phyloP scores from a whole-genome alignment of 2,329 filamentous ascomycete genomes.

The Coccinonectria pachysandricola region DNA sequence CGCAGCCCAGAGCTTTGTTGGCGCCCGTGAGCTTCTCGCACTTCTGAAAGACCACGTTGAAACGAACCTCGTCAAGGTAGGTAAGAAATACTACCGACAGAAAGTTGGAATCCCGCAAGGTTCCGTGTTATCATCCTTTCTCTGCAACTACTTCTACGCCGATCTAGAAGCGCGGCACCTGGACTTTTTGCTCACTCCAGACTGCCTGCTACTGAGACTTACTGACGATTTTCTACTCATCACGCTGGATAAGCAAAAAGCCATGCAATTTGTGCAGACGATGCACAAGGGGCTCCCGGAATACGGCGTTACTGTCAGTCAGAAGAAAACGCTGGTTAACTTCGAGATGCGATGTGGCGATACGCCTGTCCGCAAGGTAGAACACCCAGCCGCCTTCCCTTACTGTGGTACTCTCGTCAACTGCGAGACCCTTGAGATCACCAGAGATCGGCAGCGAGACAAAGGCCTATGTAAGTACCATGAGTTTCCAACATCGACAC shows the following conservation, averaged over 20 bases:
- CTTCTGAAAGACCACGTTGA: slow-evolving; percentile 72
- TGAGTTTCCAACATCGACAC: neutral
- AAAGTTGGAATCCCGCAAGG: slow-evolving; percentile 87
- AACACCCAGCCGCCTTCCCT: slow-evolving; percentile 49
- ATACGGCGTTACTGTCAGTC: slow-evolving; percentile 72
- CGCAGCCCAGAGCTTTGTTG: slow-evolving; percentile 45
- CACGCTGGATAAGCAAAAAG: slow-evolving; percentile 57
- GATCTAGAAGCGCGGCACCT: slow-evolving; percentile 66
- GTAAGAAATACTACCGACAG: slow-evolving; percentile 81
- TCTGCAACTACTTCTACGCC: slow-evolving; percentile 96
- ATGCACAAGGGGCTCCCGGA: slow-evolving; percentile 73
- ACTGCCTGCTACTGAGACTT: slow-evolving; percentile 65
- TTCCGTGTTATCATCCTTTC: slow-evolving; percentile 71
- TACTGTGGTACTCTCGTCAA: slow-evolving; percentile 82
- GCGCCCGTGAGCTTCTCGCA: slow-evolving; percentile 50
- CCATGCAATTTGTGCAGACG: slow-evolving; percentile 58
- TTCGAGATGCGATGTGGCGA: slow-evolving; percentile 57
- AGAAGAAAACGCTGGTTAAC: slow-evolving; percentile 73
- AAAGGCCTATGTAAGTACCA: slow-evolving; percentile 37
- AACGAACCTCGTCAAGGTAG: slow-evolving; percentile 77
- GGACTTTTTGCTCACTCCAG: slow-evolving; percentile 45
- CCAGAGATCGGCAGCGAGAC: slow-evolving; percentile 51
- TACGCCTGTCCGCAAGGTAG: slow-evolving; percentile 37
- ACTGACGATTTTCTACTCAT: slow-evolving; percentile 93
- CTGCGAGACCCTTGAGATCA: slow-evolving; percentile 62